These are phyloP conservation scores for Actinidia chinensis DNA, from an alignment of 179 eudicot species.

Conservation along the genomic window DNA sequence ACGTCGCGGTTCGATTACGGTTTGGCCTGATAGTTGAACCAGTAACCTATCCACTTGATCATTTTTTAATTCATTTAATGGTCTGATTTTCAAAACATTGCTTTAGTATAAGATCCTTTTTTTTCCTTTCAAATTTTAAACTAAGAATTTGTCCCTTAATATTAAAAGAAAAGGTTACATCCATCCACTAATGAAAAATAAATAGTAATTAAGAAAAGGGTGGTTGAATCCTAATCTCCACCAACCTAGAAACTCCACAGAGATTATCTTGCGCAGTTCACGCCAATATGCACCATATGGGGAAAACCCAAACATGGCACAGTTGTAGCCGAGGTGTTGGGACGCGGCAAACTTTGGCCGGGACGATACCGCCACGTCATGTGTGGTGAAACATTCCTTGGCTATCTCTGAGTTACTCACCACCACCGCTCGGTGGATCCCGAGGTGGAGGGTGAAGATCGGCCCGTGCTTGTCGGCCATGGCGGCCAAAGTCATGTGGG, in stretches of 20 bases:
- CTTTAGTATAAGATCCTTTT: too few relatives aligned
- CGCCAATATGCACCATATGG: constrained; percentile 36
- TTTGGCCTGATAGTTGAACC: too few relatives aligned
- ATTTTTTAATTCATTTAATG: too few relatives aligned
- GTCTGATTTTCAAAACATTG: too few relatives aligned
- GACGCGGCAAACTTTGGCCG: constrained; percentile 27
- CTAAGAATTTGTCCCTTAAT: too few relatives aligned
- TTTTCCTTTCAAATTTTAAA: too few relatives aligned
- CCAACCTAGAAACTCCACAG: constrained; percentile 24
- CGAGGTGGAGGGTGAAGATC: constrained; percentile 26
- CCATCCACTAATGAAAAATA: too few relatives aligned
- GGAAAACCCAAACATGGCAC: constrained; percentile 24
- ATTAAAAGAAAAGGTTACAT: too few relatives aligned
- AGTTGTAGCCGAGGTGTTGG: constrained; percentile 23
- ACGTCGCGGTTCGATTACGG: too few relatives aligned
- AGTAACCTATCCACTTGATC: too few relatives aligned
- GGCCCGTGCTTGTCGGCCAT: constrained; percentile 31
- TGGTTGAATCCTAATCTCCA: too few relatives aligned
- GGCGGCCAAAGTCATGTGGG: constrained; percentile 22
- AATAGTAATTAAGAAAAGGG: too few relatives aligned
- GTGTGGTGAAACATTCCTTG: constrained; percentile 33
- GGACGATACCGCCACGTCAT: constrained; percentile 7
- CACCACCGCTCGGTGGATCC: constrained; percentile 20
- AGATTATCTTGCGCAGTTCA: constrained; percentile 23
- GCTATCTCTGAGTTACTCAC: constrained; percentile 22